Evolutionary conservation across 1,284 basidiomycete genomes (phyloP).

Genomic region (Inonotus hispidus): DNA sequence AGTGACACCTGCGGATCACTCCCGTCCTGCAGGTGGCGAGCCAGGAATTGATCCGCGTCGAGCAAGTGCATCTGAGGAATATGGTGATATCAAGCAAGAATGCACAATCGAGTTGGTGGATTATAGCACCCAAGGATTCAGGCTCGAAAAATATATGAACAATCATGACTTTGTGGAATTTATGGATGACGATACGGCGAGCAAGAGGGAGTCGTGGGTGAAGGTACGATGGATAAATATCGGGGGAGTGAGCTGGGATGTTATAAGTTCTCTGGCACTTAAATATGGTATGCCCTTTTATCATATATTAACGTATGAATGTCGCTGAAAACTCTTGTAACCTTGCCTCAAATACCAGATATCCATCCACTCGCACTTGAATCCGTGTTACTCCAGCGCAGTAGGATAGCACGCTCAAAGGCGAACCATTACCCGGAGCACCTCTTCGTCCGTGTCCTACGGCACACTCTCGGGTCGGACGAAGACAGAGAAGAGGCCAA

Average conservation of each 20-base stretch:
- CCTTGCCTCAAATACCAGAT: too few species aligned
- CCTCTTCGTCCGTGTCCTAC: slow-evolving; percentile 58
- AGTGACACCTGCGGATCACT: slow-evolving; percentile 42
- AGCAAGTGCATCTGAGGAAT: slow-evolving; percentile 42
- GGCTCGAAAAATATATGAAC: slow-evolving; percentile 45
- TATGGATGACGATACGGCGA: slow-evolving; percentile 37
- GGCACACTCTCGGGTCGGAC: slow-evolving; percentile 46
- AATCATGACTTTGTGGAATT: slow-evolving; percentile 51
- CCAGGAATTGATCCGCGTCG: slow-evolving; percentile 59
- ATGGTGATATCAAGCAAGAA: slow-evolving; percentile 47
- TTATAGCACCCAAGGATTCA: slow-evolving; percentile 50
- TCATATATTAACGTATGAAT: neutral
- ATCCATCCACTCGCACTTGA: slow-evolving; percentile 67
- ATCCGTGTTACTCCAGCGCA: slow-evolving; percentile 53
- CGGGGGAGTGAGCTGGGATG: slow-evolving; percentile 66
- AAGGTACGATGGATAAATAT: slow-evolving; percentile 70
- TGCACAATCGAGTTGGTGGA: slow-evolving; percentile 59
- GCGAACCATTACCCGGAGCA: slow-evolving; percentile 64
- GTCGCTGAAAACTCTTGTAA: neutral
- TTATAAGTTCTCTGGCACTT: slow-evolving; percentile 57
- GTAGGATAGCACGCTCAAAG: slow-evolving; percentile 50
- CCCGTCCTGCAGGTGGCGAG: slow-evolving; percentile 52
- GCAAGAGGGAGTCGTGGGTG: slow-evolving; percentile 45
- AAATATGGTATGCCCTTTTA: slow-evolving; percentile 42
- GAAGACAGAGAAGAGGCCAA: slow-evolving; percentile 25